Base-by-base conservation (phyloP, 768 basidiomycete species). In the Boletellus emodensis region DNA sequence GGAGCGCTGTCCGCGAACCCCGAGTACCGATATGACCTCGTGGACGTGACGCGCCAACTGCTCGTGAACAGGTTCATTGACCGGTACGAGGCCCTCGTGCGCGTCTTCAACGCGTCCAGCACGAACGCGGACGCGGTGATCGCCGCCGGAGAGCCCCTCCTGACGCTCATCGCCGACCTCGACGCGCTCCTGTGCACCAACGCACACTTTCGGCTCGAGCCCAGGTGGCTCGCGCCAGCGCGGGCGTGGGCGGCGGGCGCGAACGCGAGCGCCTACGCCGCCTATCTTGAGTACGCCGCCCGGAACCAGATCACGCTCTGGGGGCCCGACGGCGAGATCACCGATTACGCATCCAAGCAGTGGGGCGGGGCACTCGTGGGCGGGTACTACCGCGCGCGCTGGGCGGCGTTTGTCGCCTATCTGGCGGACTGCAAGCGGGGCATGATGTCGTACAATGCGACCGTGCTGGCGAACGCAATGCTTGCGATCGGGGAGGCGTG, bases 271-370 rank as follows among this genome's bases (percentile, higher is more conserved):
- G 4, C 66, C n/a, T 72, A 71, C 46, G 68, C 62, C 0, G 55
- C 55, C 22, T 72, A 69, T 49, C 62, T 75, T 22, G 71, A 69
- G 51, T 72, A 71, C 48, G 62, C 67, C 41, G 70, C 73, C 15
- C 60, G 72, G 18, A 75, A 73, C 54, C 73, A 75, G 58, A 64
- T 74, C 55, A 74, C 72, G 28, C 69, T 74, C 24, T 74, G 73
- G 72, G 73, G 73, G 20, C 72, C 71, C 3, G 62, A 60, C 15
- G 71, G 73, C 14, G 57, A 74, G 60, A 72, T 71, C 64, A 66
- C 69, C 47, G 73, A 73, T 51, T 75, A 75, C 42, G 73, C 72
- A 18, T 72, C 72, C n/a, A 75, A 74, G 48, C 69, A 70, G 53
- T 73, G 72, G 72, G 68, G 64, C 1, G 72, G 73, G 4, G 24